Base-by-base conservation (phyloP, 1,139 yeast species). In the Hyphopichia wangnamkhiaoensis region DNA sequence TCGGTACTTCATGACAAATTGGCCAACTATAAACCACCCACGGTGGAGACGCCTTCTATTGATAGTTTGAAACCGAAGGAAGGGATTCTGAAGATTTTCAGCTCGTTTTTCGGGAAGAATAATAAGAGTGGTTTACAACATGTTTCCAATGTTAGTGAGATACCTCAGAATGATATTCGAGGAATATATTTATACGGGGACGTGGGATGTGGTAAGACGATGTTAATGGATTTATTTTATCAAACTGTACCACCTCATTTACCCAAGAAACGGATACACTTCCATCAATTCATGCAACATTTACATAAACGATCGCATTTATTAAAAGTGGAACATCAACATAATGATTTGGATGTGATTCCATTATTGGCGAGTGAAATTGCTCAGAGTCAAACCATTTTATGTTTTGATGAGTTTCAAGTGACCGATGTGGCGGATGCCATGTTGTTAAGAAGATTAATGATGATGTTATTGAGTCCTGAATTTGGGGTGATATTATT, bases 361-460 rank as follows among this genome's bases (percentile, higher is more conserved):
- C 96, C 96, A 1, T 64, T 80, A 32, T 70, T 94, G 33, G 97
- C 98, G 0, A 80, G 83, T 43, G 95, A 88, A 53, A 80, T 93
- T 44, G 88, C 97, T 2, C 76, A 75, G 44, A 71, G 75, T 37
- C 77, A 94, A 2, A 83, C 94, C 1, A 81, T 93, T 1, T 64
- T 93, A 42, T 93, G 98, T 61, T 89, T 93, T 60, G 98, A 93
- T 63, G 98, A 93, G 65, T 90, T 91, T 56, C 95, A 87, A 61
- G 98, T 93, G 33, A 88, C 96, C 1, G 98, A 93, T 60, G 97
- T 93, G 26, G 98, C 98, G 1, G 98, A 93, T 63, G 98, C 98
- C 2, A 93, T 93, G 98, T 73, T 93, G 31, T 70, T 93, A 35
- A 76, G 98, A 46, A 72, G 96, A 38, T 65, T 91, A 31, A 58